Conservation (phyloP, 805 yeast genomes). For the Candida lessepsii region DNA sequence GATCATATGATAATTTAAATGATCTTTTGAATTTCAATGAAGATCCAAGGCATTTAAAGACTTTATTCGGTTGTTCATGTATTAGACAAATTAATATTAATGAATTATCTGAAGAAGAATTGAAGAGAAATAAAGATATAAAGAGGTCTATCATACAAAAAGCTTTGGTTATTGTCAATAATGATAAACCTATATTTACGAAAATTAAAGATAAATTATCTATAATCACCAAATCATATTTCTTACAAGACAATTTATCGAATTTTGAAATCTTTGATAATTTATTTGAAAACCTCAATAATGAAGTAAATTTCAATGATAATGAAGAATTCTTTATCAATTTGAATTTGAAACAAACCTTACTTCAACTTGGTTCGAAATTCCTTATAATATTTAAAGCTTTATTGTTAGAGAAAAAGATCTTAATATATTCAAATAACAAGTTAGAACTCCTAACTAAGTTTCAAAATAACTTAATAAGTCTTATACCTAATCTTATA, state of each 20-base stretch:
- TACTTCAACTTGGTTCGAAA: constrained; percentile 56
- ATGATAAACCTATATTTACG: constrained; percentile 77
- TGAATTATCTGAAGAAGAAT: constrained; percentile 47
- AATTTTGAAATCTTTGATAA: constrained; percentile 68
- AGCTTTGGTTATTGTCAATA: constrained; percentile 80
- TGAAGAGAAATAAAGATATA: constrained; percentile 55
- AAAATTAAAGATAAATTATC: constrained; percentile 88
- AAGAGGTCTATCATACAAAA: constrained; percentile 90
- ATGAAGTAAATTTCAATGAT: constrained; percentile 26
- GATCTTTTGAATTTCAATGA: constrained; percentile 33
- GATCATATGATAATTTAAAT: constrained; percentile 45
- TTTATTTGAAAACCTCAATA: constrained; percentile 63
- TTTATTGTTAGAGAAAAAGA: constrained; percentile 67
- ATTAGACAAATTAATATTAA: constrained; percentile 74
- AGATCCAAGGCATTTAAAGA: constrained; percentile 46
- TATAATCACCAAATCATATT: constrained; percentile 83
- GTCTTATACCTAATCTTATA: constrained; percentile 78
- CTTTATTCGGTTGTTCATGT: constrained; percentile 94
- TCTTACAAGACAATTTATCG: constrained; percentile 72
- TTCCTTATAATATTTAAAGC: constrained; percentile 72
- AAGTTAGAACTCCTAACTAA: constrained; percentile 79
- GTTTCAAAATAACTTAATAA: constrained; percentile 77
- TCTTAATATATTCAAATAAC: constrained; percentile 71
- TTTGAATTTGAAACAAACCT: constrained; percentile 63
- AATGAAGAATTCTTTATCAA: constrained; percentile 56